Percentiles rank a stretch among this genome's conserved stretches.
These are phyloP conservation scores for Ilyonectria robusta DNA, from an alignment of 2,329 filamentous ascomycete genomes.

Conservation along the genomic window DNA sequence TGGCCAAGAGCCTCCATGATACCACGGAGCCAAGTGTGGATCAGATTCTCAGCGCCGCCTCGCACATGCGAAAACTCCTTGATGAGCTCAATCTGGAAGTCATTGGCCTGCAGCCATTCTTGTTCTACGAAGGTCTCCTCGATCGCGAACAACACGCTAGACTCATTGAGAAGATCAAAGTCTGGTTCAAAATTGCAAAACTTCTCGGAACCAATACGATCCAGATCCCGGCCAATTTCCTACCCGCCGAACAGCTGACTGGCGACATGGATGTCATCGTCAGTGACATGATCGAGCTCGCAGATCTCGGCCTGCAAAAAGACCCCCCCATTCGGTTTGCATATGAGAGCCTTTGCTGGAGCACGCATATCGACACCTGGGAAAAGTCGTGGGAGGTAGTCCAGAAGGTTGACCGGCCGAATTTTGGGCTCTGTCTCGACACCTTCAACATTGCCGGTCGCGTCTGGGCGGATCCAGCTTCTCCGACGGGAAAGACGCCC, in stretches of 20 bases:
- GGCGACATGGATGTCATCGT: constrained; percentile 70
- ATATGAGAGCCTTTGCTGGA: constrained; percentile 81
- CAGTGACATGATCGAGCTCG: constrained; percentile 72
- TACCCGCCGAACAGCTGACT: constrained; percentile 62
- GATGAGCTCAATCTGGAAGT: constrained; percentile 67
- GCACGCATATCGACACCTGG: constrained; percentile 78
- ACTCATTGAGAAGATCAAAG: constrained; percentile 76
- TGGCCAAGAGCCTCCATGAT: constrained; percentile 62
- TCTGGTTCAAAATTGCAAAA: constrained; percentile 74
- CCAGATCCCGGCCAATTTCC: constrained; percentile 79
- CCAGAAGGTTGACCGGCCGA: constrained; percentile 72
- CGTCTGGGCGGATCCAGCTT: constrained; percentile 77
- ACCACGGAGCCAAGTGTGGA: constrained; percentile 41
- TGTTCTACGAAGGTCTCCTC: constrained; percentile 79
- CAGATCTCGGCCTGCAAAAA: constrained; percentile 73
- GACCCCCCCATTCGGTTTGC: constrained; percentile 74
- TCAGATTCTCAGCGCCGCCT: constrained; percentile 69
- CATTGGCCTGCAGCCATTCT: constrained; percentile 80
- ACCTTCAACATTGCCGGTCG: constrained; percentile 82
- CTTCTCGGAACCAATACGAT: constrained; percentile 79
- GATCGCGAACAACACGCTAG: constrained; percentile 74
- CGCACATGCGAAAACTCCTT: constrained; percentile 68
- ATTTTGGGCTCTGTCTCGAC: constrained; percentile 83
- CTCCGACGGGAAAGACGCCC: constrained; percentile 61
- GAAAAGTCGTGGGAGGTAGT: constrained; percentile 79